These are phyloP conservation scores for Orbilia blumenaviensis DNA, from an alignment of 2,329 filamentous ascomycete genomes.

Conservation along the genomic window DNA sequence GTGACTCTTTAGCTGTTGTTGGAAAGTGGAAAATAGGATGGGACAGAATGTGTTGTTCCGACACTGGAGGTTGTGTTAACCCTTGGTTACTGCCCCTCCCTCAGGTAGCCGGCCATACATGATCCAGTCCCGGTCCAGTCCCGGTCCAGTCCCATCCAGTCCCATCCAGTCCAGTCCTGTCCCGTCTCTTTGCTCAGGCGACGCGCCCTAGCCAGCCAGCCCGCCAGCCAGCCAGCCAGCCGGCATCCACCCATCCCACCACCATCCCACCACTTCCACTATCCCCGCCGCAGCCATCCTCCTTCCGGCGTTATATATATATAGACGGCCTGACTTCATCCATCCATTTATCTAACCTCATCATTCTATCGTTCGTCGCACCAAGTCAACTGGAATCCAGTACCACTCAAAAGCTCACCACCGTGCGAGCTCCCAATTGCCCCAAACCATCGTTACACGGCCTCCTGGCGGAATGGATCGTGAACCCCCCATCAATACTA, in stretches of 20 bases:
- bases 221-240: neutral
- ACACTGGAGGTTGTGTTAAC: neutral
- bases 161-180: no score
- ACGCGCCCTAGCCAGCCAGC: neutral
- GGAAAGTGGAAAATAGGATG: slow-evolving; percentile 12
- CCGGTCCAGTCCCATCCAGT: no score
- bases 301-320: no score
- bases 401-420: neutral
- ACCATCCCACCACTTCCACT: no score
- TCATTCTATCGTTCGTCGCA: neutral
- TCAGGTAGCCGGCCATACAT: no score
- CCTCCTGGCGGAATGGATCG: slow-evolving; percentile 50
- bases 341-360: neutral
- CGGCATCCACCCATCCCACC: neutral
- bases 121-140: no score
- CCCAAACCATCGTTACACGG: neutral
- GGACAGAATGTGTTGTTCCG: neutral
- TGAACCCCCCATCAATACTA: slow-evolving; percentile 34
- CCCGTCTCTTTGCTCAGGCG: no score
- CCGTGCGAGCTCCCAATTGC: neutral
- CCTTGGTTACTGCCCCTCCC: no score
- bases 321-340: no score
- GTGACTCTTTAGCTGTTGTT: neutral
- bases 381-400: neutral
- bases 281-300: neutral